Conservation (phyloP, 306 rosid genomes). For the Quercus wislizeni region DNA sequence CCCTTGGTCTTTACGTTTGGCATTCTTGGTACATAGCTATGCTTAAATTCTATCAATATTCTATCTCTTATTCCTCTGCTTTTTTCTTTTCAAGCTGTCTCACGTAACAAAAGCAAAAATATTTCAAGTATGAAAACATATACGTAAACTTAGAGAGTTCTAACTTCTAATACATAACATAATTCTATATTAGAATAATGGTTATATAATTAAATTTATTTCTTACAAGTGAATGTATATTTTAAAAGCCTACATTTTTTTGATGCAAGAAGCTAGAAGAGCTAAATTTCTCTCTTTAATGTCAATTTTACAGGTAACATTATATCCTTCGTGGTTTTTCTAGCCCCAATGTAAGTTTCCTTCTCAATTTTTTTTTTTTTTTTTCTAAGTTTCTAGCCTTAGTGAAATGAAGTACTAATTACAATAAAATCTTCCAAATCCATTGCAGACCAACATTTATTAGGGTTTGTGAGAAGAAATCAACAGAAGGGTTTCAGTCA, state of each 20-base stretch:
- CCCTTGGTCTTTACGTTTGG: conserved; percentile 55
- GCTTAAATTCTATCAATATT: neutral
- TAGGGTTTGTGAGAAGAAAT: conserved; percentile 77
- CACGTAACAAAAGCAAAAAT: too few species aligned
- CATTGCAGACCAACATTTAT: conserved; percentile 63
- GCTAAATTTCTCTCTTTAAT: neutral
- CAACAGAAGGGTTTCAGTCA: conserved; percentile 89
- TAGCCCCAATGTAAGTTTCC: conserved; percentile 84
- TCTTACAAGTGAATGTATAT: too few species aligned
- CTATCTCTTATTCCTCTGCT: neutral
- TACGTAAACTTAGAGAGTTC: too few species aligned
- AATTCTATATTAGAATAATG: too few species aligned
- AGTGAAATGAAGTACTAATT: neutral
- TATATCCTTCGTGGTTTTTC: conserved; percentile 71
- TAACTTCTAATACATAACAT: too few species aligned
- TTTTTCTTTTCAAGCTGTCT: neutral
- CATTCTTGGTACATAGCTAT: conserved; percentile 48
- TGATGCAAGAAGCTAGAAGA: neutral
- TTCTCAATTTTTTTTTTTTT: neutral
- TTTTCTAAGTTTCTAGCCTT: neutral
- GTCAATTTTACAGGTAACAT: conserved; percentile 56
- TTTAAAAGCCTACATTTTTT: too few species aligned
- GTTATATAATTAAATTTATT: too few species aligned
- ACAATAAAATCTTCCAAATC: neutral
- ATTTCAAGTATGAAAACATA: too few species aligned